These are phyloP conservation scores for Bigelowiella natans DNA, from an alignment of 78 protist genomes.

Conservation along the genomic window DNA sequence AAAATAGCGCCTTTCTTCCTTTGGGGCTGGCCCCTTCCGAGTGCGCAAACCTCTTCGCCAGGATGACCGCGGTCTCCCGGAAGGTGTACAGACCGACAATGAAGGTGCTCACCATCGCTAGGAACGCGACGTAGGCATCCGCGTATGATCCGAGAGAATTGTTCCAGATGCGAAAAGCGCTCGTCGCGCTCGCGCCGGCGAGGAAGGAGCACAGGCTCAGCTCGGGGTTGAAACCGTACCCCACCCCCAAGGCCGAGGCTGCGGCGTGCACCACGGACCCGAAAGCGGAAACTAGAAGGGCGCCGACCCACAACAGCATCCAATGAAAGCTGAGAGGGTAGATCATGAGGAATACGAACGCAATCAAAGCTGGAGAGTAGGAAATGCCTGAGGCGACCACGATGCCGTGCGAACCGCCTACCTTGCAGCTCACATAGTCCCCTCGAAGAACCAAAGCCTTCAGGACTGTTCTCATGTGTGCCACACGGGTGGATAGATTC, in stretches of 20 bases:
- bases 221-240: background rate
- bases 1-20: background rate
- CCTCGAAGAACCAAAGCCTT: background rate
- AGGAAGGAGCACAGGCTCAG: background rate
- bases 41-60: background rate
- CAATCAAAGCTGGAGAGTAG: background rate
- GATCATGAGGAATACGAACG: background rate
- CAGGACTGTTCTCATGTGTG: background rate
- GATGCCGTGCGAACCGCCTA: background rate
- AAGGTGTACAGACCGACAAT: background rate
- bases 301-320: background rate
- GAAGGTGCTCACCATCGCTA: background rate
- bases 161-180: background rate
- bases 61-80: background rate
- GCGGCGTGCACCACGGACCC: background rate
- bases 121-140: too few species aligned
- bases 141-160: background rate
- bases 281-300: background rate
- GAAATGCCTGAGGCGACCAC: background rate
- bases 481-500: background rate
- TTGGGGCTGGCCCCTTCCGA: background rate
- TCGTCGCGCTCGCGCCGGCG: background rate
- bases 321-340: background rate
- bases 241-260: background rate
- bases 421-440: background rate